phyloP scores from a whole-genome alignment of 257 asterid genomes.

The Penstemon newberryi region DNA sequence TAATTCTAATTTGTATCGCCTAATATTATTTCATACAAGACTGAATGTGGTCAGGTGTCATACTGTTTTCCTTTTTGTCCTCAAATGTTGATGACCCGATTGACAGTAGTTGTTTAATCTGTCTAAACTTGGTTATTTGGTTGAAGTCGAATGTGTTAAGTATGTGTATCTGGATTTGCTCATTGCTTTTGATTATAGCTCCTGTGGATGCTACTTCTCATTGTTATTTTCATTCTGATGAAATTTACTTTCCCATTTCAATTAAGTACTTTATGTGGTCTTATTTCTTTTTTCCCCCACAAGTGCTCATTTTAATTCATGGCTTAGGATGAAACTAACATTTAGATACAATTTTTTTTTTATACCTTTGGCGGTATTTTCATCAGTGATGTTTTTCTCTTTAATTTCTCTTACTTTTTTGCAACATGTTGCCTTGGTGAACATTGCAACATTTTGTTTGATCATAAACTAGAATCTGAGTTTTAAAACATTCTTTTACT shows the following conservation, averaged over 20 bases:
- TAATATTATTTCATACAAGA: not conserved
- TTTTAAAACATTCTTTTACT: not conserved
- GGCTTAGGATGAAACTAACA: not conserved
- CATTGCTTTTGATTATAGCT: slow-evolving; percentile 1
- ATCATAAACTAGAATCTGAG: not conserved
- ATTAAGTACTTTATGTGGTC: not conserved
- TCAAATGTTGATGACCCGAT: no score
- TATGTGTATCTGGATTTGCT: not conserved
- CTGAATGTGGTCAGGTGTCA: not conserved
- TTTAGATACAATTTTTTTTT: not conserved
- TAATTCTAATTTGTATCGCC: not conserved
- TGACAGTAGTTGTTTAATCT: no score
- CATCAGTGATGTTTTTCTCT: not conserved
- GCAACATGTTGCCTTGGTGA: not conserved
- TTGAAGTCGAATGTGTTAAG: no score
- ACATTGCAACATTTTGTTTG: not conserved
- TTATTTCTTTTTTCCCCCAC: not conserved
- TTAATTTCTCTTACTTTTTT: not conserved
- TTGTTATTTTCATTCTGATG: not conserved
- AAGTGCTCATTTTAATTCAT: not conserved
- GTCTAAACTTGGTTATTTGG: no score
- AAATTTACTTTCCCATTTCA: not conserved
- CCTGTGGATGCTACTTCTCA: not conserved
- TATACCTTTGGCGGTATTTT: not conserved
- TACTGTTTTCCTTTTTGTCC: not conserved